A percentile compares a stretch with the other conserved stretches of the same genome.
Evolutionary conservation across 2,329 filamentous ascomycete genomes (phyloP).

Genomic region (Knoxdaviesia capensis): DNA sequence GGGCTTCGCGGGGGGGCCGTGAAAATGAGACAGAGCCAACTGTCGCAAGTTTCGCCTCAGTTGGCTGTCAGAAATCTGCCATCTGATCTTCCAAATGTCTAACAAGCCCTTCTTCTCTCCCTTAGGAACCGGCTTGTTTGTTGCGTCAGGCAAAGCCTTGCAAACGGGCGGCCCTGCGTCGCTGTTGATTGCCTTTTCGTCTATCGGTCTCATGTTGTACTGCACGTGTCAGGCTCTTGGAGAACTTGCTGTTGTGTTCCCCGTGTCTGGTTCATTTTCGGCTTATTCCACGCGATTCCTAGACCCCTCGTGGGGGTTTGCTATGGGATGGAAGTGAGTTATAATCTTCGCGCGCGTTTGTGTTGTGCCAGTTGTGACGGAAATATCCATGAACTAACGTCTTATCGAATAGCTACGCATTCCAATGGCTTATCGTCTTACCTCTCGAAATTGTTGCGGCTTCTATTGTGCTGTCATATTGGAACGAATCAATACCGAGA

Average conservation of each 20-base stretch:
- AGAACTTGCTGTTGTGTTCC: slow-evolving; percentile 78
- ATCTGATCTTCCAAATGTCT: background rate
- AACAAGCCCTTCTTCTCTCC: slow-evolving; percentile 1
- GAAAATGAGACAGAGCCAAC: too few relatives aligned
- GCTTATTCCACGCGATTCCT: slow-evolving; percentile 83
- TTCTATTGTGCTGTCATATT: slow-evolving; percentile 66
- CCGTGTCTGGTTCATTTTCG: slow-evolving; percentile 80
- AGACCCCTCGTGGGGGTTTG: slow-evolving; percentile 86
- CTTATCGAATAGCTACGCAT: slow-evolving; percentile 39
- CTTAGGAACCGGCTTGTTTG: slow-evolving; percentile 63
- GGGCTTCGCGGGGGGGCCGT: too few relatives aligned
- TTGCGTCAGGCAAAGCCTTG: slow-evolving; percentile 58
- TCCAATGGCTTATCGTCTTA: slow-evolving; percentile 72
- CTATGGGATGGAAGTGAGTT: slow-evolving; percentile 80
- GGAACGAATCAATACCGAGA: slow-evolving; percentile 43
- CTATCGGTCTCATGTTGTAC: slow-evolving; percentile 76
- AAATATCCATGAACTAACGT: background rate
- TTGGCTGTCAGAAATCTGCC: too few relatives aligned
- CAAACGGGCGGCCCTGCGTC: slow-evolving; percentile 58
- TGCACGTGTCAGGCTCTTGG: slow-evolving; percentile 83
- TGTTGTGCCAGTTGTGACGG: slow-evolving; percentile 2
- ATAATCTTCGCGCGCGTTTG: background rate
- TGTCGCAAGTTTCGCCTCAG: too few relatives aligned
- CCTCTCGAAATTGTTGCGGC: slow-evolving; percentile 78
- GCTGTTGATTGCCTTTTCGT: slow-evolving; percentile 53